These are phyloP conservation scores for Tillandsia fasciculata DNA, from an alignment of 176 grass and related monocot species.

Conservation along the genomic window DNA sequence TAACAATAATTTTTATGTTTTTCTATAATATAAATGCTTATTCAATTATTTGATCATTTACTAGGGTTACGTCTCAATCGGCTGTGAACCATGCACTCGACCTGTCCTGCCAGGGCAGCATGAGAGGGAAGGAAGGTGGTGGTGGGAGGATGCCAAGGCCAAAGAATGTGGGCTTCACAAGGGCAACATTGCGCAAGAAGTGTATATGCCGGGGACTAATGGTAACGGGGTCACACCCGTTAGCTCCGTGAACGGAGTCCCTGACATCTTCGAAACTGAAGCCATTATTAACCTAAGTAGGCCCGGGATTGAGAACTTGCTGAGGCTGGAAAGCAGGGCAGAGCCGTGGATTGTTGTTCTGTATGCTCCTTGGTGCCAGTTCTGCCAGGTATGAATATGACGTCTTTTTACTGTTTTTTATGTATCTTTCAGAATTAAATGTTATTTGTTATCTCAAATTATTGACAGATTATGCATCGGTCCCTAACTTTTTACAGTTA, in stretches of 20 bases:
- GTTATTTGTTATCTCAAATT: background rate
- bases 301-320: constrained; percentile 60
- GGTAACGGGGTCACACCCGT: constrained; percentile 29
- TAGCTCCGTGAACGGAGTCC: constrained; percentile 10
- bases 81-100: constrained; percentile 93
- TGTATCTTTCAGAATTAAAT: background rate
- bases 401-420: no score
- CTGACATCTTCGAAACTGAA: constrained; percentile 68
- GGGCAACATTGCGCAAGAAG: constrained; percentile 44
- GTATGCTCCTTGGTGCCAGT: constrained; percentile 80
- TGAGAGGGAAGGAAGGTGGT: constrained; percentile 93
- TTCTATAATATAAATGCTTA: no score
- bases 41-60: background rate
- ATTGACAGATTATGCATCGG: no score
- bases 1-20: no score
- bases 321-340: constrained; percentile 39
- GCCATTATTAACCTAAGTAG: constrained; percentile 56
- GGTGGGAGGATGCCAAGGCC: constrained; percentile 96
- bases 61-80: constrained; percentile 84
- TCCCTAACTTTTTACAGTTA: no score
- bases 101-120: constrained; percentile 85
- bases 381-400: constrained; percentile 44
- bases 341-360: constrained; percentile 86
- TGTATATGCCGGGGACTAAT: background rate
- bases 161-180: constrained; percentile 99